Conservation (phyloP, 2,329 filamentous ascomycete genomes). For the Ilyonectria destructans region DNA sequence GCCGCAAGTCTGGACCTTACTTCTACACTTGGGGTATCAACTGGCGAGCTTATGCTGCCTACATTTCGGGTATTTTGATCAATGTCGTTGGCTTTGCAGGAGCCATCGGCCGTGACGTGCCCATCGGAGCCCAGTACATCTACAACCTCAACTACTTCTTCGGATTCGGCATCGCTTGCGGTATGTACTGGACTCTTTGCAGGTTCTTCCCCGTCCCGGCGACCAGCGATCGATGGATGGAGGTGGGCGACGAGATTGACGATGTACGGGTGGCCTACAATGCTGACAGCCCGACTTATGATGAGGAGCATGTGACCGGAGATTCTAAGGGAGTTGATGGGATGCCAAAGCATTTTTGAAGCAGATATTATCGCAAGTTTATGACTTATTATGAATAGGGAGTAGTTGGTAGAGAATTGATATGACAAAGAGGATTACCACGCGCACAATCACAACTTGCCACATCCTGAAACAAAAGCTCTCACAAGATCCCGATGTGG, state of each 20-base stretch:
- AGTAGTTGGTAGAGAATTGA: background rate
- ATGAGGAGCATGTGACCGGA: slow-evolving; percentile 54
- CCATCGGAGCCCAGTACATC: slow-evolving; percentile 85
- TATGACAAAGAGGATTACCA: background rate
- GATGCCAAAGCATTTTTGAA: slow-evolving; percentile 34
- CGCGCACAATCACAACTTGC: too few relatives aligned
- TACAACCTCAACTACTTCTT: slow-evolving; percentile 94
- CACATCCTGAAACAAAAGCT: background rate
- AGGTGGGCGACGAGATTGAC: slow-evolving; percentile 78
- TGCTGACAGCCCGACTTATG: slow-evolving; percentile 56
- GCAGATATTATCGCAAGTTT: background rate
- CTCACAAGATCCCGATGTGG: too few relatives aligned
- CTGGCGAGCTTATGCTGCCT: slow-evolving; percentile 88
- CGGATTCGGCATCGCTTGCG: slow-evolving; percentile 81
- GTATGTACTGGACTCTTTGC: slow-evolving; percentile 80
- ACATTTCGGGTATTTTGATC: slow-evolving; percentile 87
- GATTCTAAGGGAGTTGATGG: slow-evolving; percentile 35
- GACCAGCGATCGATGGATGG: slow-evolving; percentile 83
- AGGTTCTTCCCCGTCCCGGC: slow-evolving; percentile 81
- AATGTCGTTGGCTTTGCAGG: slow-evolving; percentile 95
- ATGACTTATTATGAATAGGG: background rate
- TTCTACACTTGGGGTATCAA: slow-evolving; percentile 82
- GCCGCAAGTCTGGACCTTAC: slow-evolving; percentile 78
- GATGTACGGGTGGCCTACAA: slow-evolving; percentile 67
- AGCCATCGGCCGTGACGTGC: slow-evolving; percentile 80